These are phyloP conservation scores for Saksenaea oblongispora DNA, from an alignment of 371 early-diverging fungal genomes.

Conservation along the genomic window DNA sequence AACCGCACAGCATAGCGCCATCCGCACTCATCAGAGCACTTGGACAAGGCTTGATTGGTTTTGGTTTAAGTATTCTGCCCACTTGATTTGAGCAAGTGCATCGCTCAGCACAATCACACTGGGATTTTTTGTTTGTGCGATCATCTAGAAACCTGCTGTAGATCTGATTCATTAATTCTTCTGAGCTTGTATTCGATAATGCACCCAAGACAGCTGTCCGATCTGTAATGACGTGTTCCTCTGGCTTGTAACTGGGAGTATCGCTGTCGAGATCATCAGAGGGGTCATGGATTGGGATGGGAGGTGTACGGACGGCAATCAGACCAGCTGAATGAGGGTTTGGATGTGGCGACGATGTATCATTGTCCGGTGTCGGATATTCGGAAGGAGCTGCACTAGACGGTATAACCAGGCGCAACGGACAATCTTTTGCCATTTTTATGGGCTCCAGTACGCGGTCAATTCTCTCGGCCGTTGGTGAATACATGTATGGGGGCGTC, in stretches of 20 bases:
- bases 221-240: slow-evolving; percentile 25
- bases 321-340: slow-evolving; percentile 15
- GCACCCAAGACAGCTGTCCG: slow-evolving; percentile 32
- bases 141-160: slow-evolving; percentile 33
- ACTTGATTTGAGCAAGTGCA: not conserved
- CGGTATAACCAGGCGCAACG: slow-evolving; percentile 4
- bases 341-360: not conserved
- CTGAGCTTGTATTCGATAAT: slow-evolving; percentile 40
- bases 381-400: not conserved
- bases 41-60: not conserved
- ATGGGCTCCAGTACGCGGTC: not conserved
- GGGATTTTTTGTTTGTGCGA: not conserved
- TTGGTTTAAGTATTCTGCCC: not conserved
- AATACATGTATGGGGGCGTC: slow-evolving; percentile 18
- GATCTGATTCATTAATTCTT: slow-evolving; percentile 48
- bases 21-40: slow-evolving; percentile 37
- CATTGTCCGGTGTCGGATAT: not conserved
- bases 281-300: slow-evolving; percentile 51
- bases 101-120: not conserved
- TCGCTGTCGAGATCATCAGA: slow-evolving; percentile 51
- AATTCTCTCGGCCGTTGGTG: not conserved
- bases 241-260: slow-evolving; percentile 46
- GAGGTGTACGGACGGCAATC: slow-evolving; percentile 13
- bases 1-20: slow-evolving; percentile 59
- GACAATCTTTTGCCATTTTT: not conserved